Base-by-base conservation (phyloP, 768 basidiomycete genomes). In the Tephrocybe rancida region DNA sequence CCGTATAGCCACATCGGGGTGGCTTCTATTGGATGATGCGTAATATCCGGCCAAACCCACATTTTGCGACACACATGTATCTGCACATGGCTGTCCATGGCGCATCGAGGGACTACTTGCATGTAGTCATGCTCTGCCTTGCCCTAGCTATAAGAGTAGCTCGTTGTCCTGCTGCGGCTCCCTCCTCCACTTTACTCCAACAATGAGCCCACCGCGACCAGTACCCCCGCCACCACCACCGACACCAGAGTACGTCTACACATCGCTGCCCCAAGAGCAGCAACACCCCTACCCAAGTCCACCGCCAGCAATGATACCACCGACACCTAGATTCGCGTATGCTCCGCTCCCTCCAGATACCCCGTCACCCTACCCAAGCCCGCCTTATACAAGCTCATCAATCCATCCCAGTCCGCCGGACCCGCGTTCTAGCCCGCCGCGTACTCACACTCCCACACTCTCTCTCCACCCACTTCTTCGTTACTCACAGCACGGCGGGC, bases 401-500 rank as follows among this genome's bases (percentile, higher is more conserved):
- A 19, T n/a, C 13, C 41, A 32, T 19, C 45, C 52, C 16, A 48
- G 47, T 8, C 43, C 37, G 6, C 48, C 37, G 26, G 5, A 41
- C 22, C 22, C 19, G 16, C 16, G 5, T n/a, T n/a, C 39, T 10
- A n/a, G 19, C 22, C 42, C 42, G 11, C 21, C 7, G 22, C 44
- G 22, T 14, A 18, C 38, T 16, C 9, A 29, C 38, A 30, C 6
- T 6, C 13, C 44, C 1, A 3, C 64, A n/a, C 43, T 68, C 43
- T 52, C 44, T 37, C 68, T 77, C 24, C 69, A 78, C 55, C 67
- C 66, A 2, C 67, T 75, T 41, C 69, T 80, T 10, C 58, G 61
- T 25, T 76, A 76, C 59, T 72, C 72, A 5, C 75, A 76, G 55
- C 61, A 71, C 57, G 54, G 61, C 30, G 50, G 56, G 48, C 70